Evolutionary conservation across 768 basidiomycete species (phyloP), one percentile per base, ranked within the genome.

Genomic region (Heimioporus sp.): DNA sequence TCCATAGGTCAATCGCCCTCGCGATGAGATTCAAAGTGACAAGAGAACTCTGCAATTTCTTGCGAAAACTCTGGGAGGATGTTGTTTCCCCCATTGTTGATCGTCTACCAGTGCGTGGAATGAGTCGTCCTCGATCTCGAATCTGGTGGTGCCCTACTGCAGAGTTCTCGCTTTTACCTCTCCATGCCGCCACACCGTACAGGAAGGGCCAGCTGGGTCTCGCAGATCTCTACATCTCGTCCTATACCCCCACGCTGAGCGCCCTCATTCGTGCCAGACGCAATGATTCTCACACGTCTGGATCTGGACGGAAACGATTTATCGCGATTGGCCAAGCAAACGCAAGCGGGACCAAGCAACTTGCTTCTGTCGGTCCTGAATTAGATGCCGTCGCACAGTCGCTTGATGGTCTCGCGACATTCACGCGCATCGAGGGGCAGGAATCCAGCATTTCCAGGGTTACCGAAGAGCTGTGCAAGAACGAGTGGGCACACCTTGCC

Each of bases 401-500:
- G 15, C 20, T 48, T 3, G 15, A 39, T 24, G 31, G 19, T 11
- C 17, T 17, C 6, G 35, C 48, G 5, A 42, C 16, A 2, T 41
- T 35, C 20, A 49, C 31, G 15, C 15, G 19, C 21, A 35, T 49
- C 31, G 21, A 49, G 12, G 39, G 40, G 5, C 5, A 10, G 15
- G 39, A 42, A 20, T 21, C 30, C 8, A 10, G 15, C 19, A 28
- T 21, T 34, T 10, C 40, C 0, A 35, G 32, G 15, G 51, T 60
- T 2, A 7, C 52, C 2, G 31, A 46, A 11, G 45, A 38, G 10
- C 41, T 61, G 5, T 19, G 32, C 7, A 13, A 35, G 28, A 50
- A 58, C 30, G 32, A 36, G 1, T 66, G 60, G 60, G 58, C 55
- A 8, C 64, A 65, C 37, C 41, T 66, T 19, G 58, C 58, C 2